Evolutionary conservation across 2,329 filamentous ascomycete species (phyloP).

Genomic region (Microthyrium microscopicum): DNA sequence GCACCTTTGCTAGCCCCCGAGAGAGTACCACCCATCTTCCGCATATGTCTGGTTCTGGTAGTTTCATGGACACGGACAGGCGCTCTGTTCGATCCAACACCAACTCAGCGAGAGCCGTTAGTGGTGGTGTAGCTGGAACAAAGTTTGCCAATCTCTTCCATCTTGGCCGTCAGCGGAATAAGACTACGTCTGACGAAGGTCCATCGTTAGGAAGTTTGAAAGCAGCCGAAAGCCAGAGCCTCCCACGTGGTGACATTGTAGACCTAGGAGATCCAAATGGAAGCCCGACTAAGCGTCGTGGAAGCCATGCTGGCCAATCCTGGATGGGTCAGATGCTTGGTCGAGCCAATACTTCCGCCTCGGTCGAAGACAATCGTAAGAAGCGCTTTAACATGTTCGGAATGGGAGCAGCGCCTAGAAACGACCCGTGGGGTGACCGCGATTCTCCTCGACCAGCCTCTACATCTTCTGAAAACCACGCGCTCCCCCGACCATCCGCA

Average conservation of each 20-base stretch:
- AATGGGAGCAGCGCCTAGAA: too few species aligned
- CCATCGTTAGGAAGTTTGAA: constrained; percentile 54
- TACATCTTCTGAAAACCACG: too few species aligned
- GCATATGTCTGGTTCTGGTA: neutral
- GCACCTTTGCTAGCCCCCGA: constrained; percentile 30
- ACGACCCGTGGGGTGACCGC: too few species aligned
- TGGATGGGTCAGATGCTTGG: constrained; percentile 36
- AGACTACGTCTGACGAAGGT: constrained; percentile 43
- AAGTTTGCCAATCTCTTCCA: constrained; percentile 44
- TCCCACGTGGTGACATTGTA: constrained; percentile 52
- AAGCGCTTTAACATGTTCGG: too few species aligned
- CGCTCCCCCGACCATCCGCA: too few species aligned
- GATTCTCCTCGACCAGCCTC: too few species aligned
- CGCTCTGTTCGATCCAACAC: constrained; percentile 29
- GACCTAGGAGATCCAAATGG: constrained; percentile 29
- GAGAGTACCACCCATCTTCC: constrained; percentile 28
- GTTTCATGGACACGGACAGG: constrained; percentile 23
- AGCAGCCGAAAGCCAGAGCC: constrained; percentile 57
- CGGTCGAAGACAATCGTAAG: too few species aligned
- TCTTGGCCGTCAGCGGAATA: constrained; percentile 44
- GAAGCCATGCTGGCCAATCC: constrained; percentile 36
- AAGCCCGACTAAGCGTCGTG: constrained; percentile 34
- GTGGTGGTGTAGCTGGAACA: constrained; percentile 22
- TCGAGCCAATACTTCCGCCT: too few species aligned
- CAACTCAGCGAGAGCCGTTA: constrained; percentile 31